Percentiles rank a stretch among this genome's conserved stretches.
Conservation (phyloP, 2,329 filamentous ascomycete species). For the Hypoxylon sp. region DNA sequence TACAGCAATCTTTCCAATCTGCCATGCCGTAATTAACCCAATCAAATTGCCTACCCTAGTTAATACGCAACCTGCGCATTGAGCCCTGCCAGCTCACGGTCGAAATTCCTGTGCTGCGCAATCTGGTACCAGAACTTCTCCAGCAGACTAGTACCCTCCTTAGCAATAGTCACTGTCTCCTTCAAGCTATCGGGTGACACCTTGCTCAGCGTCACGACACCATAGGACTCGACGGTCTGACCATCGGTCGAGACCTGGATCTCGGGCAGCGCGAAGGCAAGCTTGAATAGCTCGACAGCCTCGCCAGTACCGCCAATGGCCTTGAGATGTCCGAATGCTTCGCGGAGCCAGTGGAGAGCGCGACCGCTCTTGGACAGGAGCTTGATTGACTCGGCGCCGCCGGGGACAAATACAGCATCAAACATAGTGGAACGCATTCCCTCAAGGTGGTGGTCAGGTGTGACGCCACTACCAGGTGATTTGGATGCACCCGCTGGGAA, state of each 20-base stretch:
- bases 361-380: constrained; percentile 75
- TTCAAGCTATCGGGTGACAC: constrained; percentile 65
- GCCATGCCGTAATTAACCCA: not conserved
- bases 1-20: not conserved
- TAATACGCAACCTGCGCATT: constrained; percentile 74
- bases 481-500: constrained; percentile 67
- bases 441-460: constrained; percentile 81
- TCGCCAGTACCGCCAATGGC: constrained; percentile 79
- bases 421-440: constrained; percentile 84
- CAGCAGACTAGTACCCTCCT: constrained; percentile 73
- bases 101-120: constrained; percentile 76
- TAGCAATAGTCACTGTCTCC: constrained; percentile 69
- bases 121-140: constrained; percentile 75
- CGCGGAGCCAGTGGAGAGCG: constrained; percentile 78
- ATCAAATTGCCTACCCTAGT: not conserved
- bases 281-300: constrained; percentile 68
- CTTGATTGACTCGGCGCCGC: constrained; percentile 69
- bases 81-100: constrained; percentile 77
- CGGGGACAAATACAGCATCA: constrained; percentile 80
- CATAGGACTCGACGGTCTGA: constrained; percentile 72
- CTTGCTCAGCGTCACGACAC: constrained; percentile 74
- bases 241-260: constrained; percentile 55
- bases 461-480: constrained; percentile 60
- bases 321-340: constrained; percentile 85
- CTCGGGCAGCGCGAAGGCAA: constrained; percentile 55